Base-by-base conservation (phyloP, 2,329 filamentous ascomycete genomes). In the Cytospora mali region DNA sequence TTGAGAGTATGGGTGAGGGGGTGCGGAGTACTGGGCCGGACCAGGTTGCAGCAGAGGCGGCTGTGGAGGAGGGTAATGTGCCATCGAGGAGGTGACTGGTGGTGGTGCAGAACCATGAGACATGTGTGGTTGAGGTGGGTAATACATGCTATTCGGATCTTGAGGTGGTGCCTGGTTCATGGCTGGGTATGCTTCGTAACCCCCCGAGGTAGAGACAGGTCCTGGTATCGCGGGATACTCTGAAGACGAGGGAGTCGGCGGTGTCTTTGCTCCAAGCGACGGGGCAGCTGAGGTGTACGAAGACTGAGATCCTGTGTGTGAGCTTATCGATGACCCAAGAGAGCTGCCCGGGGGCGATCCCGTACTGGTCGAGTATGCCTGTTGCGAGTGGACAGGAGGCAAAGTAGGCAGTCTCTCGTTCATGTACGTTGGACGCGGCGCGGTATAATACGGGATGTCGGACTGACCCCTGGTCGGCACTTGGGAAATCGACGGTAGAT, bases 401-500 rank as follows among this genome's bases (percentile, higher is more conserved):
- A 93, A 80, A 67, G 88, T 84, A 69, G 89, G 89, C 71, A 91
- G 78, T 80, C 88, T 90, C 75, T 92, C 89, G 80, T 80, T 89
- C 79, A 81, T 81, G 81, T 90, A 90, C 77, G 87, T 80, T 74
- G 86, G 77, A 65, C 86, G 85, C 75, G 89, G 85, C 68, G 83
- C 80, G 78, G 87, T 88, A 79, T 88, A 90, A 79, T 87, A 92
- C 76, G 82, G 76, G 72, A 84, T 82, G 79, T 93, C 89, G 78
- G 85, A 83, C 74, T 84, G 83, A 81, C 88, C 89, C 86, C 90
- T 88, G 85, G 88, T 86, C 79, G 91, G 88, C 81, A 91, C 86
- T 82, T 91, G 88, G 74, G 90, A 90, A 75, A 93, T 90, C 80
- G 91, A 91, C 80, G 91, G 90, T 78, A 93, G 88, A 91, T 93